Evolutionary conservation across 306 rosid species (phyloP).

Genomic region (Leucaena leucocephala): DNA sequence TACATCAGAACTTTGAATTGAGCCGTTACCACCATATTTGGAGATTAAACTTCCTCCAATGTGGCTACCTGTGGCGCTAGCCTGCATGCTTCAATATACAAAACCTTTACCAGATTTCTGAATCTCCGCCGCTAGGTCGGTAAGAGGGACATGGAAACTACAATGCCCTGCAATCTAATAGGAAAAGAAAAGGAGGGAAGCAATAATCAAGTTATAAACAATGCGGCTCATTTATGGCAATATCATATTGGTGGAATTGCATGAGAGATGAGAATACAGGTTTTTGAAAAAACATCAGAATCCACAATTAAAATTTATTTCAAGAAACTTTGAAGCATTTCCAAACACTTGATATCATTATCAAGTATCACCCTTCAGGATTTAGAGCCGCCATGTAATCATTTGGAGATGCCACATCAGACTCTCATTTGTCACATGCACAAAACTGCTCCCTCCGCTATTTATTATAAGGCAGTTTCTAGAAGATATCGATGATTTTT

Average conservation of each 20-base stretch:
- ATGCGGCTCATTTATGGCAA: not conserved
- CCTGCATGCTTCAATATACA: constrained; percentile 71
- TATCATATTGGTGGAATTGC: not conserved
- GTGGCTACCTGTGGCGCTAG: constrained; percentile 43
- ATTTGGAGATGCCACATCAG: not conserved
- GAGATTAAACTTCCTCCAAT: constrained; percentile 37
- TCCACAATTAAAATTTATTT: not conserved
- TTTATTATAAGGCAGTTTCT: too few relatives aligned
- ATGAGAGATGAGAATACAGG: not conserved
- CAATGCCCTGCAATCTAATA: constrained; percentile 73
- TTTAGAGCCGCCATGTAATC: not conserved
- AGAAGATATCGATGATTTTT: too few relatives aligned
- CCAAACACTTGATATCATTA: not conserved
- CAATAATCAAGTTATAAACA: not conserved
- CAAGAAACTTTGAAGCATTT: not conserved
- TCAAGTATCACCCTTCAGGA: not conserved
- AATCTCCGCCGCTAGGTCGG: constrained; percentile 74
- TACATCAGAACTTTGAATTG: constrained; percentile 21
- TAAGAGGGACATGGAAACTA: constrained; percentile 65
- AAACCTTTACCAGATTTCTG: constrained; percentile 56
- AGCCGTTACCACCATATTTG: constrained; percentile 15
- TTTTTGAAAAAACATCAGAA: not conserved
- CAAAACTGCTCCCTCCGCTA: too few relatives aligned
- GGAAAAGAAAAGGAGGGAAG: not conserved
- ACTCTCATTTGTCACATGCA: not conserved